Base-by-base conservation (phyloP, 192 early-diverging fungal genomes). In the Linderina pennispora region DNA sequence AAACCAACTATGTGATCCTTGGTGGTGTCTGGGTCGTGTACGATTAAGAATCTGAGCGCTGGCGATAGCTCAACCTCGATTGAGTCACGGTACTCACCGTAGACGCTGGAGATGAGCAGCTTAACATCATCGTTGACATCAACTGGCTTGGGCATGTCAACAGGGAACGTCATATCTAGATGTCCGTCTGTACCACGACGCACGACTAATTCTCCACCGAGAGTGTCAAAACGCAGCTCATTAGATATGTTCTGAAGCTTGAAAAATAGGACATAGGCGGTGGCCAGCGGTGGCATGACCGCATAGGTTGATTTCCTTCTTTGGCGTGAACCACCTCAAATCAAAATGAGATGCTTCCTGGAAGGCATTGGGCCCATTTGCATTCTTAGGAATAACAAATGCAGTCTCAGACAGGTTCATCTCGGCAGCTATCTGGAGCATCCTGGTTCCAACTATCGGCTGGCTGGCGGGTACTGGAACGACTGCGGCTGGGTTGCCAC, bases 381-480 rank as follows among this genome's bases (percentile, higher is more conserved):
- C 8, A 18, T 36, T 17, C n/a, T 50, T 5, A 1, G 58, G 55
- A 2, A 45, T 56, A 13, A 77, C 6, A 23, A 69, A 77, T 4
- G 75, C 69, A 7, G 75, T 77, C 32, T 77, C 75, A 33, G 60
- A 40, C 9, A 65, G 40, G 42, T 69, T 74, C 65, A 77, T 56
- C 19, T 77, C 75, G 17, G 46, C 44, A 0, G 62, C 65, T 6
- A 76, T 42, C 15, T 45, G 22, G n/a, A 50, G 47, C 56, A 65
- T 50, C 5, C 25, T 36, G 9, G 14, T 24, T 4, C 41, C 50
- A 43, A 21, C 25, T 10, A 60, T 32, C 28, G 43, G 48, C 1
- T 36, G 23, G 40, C 38, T 38, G 2, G 45, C 34, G 3, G 71
- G 55, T 15, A 66, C 51, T 0, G 45, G 48, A 7, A 62, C 55